Base-by-base conservation (phyloP, 208 protist genomes). In the Leptomonas pyrrhocoris region DNA sequence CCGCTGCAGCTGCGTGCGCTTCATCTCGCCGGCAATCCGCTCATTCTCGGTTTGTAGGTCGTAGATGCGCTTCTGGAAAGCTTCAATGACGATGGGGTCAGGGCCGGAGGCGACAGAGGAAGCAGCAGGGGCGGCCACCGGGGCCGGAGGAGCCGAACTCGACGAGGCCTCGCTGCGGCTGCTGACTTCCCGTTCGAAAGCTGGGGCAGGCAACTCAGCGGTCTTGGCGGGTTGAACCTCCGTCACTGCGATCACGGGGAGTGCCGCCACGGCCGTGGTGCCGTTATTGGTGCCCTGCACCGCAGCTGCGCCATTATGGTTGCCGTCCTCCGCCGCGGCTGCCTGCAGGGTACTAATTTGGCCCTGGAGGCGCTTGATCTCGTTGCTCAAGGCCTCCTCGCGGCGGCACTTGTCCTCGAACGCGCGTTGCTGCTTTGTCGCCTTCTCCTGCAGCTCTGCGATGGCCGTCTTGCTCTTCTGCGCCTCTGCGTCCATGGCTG, bases 371-470 rank as follows among this genome's bases (percentile, higher is more conserved):
- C 62, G 60, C 55, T 57, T 62, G 6, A 84, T 53, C 25, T 81
- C 65, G 21, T 70, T 50, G 42, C 68, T 42, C 13, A 92, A 72
- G 9, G 70, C 74, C 71, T 86, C 84, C 67, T 90, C 83, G 28
- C 69, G 53, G 25, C 75, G 58, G 65, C 81, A 88, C 75, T 89
- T 92, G 40, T 91, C 80, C 58, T 91, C 87, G 49, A 87, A 92
- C 18, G 83, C 81, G n/a, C 84, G 79, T 60, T 83, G 77, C 69
- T 92, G 80, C 57, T 82, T 85, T 21, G 68, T 72, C n/a, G 51
- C 71, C 51, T 67, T 74, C 36, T 89, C 79, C 63, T 92, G 72
- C 51, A 93, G 80, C 48, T 80, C 73, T 16, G 60, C 61, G 18
- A 88, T 77, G 6, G 45, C 38, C 36, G 51, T 61, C 16, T 60